Percentiles rank a stretch among this genome's conserved stretches.
Conservation (phyloP, 371 early-diverging fungal genomes). For the Mucor racemosus region DNA sequence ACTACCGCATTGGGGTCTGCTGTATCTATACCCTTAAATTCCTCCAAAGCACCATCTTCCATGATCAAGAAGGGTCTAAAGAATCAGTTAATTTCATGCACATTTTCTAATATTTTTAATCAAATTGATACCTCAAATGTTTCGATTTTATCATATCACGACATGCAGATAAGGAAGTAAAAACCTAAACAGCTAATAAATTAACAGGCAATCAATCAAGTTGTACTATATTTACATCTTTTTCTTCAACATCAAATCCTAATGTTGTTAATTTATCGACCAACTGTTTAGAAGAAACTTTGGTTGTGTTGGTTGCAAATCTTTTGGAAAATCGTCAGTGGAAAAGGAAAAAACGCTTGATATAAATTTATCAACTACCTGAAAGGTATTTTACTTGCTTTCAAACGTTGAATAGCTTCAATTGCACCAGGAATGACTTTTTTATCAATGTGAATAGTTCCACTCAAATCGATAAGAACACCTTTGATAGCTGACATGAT, state of each 20-base stretch:
- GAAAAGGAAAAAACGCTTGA: too few species aligned
- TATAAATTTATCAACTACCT: slow-evolving; percentile 25
- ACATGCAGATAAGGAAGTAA: slow-evolving; percentile 82
- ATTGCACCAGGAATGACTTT: slow-evolving; percentile 72
- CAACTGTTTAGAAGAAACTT: slow-evolving; percentile 62
- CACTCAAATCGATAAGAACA: slow-evolving; percentile 80
- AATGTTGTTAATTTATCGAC: slow-evolving; percentile 58
- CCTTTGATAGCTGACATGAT: slow-evolving; percentile 47
- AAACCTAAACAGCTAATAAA: slow-evolving; percentile 50
- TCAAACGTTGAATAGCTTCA: slow-evolving; percentile 67
- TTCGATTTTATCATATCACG: slow-evolving; percentile 59
- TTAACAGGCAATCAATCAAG: not conserved
- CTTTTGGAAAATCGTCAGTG: slow-evolving; percentile 25
- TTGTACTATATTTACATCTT: slow-evolving; percentile 52
- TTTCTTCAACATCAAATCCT: slow-evolving; percentile 69
- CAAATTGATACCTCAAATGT: slow-evolving; percentile 43
- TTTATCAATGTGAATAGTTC: slow-evolving; percentile 80
- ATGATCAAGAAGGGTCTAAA: slow-evolving; percentile 76
- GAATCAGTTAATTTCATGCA: not conserved
- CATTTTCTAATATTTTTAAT: not conserved
- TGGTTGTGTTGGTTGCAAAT: slow-evolving; percentile 88
- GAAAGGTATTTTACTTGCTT: slow-evolving; percentile 60
- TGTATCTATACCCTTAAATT: slow-evolving; percentile 66
- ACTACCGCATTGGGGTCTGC: slow-evolving; percentile 77
- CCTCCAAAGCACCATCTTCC: slow-evolving; percentile 73